phyloP scores from a whole-genome alignment of 495 filamentous ascomycete genomes.

The Podospora anserina region DNA sequence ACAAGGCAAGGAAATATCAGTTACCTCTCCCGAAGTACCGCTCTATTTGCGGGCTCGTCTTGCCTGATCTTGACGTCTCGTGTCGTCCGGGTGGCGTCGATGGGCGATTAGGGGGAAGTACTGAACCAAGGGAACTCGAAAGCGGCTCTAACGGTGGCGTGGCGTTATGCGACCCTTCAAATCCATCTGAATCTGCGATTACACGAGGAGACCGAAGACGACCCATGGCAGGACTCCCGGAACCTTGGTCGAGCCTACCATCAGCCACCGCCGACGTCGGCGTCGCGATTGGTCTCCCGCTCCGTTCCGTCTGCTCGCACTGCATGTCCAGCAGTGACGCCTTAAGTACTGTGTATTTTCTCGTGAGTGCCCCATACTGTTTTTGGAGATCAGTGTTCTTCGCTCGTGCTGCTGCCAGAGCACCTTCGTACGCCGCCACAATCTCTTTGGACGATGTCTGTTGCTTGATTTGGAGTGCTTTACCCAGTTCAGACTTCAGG shows the following conservation, averaged over 20 bases:
- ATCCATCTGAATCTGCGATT: not conserved
- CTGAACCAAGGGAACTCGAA: conserved; percentile 19
- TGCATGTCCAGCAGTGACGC: conserved; percentile 37
- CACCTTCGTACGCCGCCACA: conserved; percentile 34
- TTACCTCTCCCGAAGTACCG: conserved; percentile 45
- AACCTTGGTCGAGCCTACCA: not conserved
- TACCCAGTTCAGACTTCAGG: conserved; percentile 41
- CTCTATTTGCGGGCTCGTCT: conserved; percentile 43
- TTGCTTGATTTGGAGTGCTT: conserved; percentile 43
- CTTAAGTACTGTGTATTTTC: conserved; percentile 42
- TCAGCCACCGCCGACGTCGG: not conserved
- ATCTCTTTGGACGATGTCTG: conserved; percentile 36
- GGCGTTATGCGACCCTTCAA: conserved; percentile 34
- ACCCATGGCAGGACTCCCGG: not conserved
- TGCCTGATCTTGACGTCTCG: conserved; percentile 19
- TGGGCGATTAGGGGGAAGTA: conserved; percentile 19
- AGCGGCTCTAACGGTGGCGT: conserved; percentile 36
- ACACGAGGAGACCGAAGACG: conserved; percentile 8
- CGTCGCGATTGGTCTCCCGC: not conserved
- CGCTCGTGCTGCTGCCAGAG: conserved; percentile 37
- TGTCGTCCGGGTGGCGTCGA: conserved; percentile 31
- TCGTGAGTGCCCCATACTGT: conserved; percentile 39
- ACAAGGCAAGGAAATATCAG: conserved; percentile 26
- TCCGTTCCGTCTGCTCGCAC: conserved; percentile 19
- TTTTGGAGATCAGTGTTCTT: conserved; percentile 44